Base-by-base conservation (phyloP, 495 filamentous ascomycete species). In the Oleoguttula mirabilis region DNA sequence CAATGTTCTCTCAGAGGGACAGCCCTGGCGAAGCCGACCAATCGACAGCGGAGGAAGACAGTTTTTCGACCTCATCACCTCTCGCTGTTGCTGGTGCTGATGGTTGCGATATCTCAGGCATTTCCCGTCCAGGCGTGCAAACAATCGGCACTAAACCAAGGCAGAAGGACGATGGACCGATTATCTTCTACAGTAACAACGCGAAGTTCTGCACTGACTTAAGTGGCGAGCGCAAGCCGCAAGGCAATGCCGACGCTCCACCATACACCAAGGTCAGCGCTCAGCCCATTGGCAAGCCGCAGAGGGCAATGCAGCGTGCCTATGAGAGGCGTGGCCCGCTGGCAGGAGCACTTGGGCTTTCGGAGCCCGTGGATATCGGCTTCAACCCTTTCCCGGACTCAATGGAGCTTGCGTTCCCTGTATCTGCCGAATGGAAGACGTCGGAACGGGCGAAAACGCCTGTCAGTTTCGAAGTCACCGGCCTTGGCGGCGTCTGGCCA, bases 111-210 rank as follows among this genome's bases (percentile, higher is more conserved):
- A 57, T 58, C n/a, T 58, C 59, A 0, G 52, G 48, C 1, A 53
- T 64, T 32, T 47, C 43, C 24, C 57, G 52, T 19, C 51, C 58
- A 10, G 56, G 45, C 3, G 46, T 54, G 20, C 40, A 41, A 21
- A 46, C 65, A 48, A 45, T 52, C 30, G 39, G 21, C 36, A 15
- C 16, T 3, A 32, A 20, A 5, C 3, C n/a, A 3, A 41, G 37
- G 37, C 23, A 10, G 10, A 62, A 61, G 47, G 68, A 68, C 14
- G 77, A 75, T 51, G 83, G 84, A 10, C 78, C 83, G 15, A 84
- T 87, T 50, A 80, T 85, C 35, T 88, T 80, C 55, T 88, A 87
- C 59, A n/a, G n/a, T n/a, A 80, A 77, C 41, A 72, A 75, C 19
- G 76, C 77, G 4, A 69, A 66, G 1, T 88, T 88, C 56, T 86